Percentiles rank a stretch among this genome's conserved stretches.
Conservation (phyloP, 768 basidiomycete species). For the Favolaschia claudopus region DNA sequence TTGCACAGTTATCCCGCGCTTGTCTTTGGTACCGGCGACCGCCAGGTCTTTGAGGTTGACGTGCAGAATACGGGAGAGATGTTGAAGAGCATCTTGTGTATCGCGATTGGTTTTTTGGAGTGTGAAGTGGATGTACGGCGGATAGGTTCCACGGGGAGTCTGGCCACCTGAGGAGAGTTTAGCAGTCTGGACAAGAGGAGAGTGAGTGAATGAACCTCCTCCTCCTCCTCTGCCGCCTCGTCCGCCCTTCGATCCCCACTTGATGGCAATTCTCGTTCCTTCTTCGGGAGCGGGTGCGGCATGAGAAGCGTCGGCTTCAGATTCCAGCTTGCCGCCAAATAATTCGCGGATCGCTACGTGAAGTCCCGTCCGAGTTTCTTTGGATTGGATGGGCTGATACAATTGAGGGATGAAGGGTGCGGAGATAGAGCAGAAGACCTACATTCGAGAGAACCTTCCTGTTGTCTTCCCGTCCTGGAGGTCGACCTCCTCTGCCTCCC, state of each 20-base stretch:
- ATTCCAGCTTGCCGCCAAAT: slow-evolving; percentile 86
- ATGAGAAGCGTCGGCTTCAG: slow-evolving; percentile 68
- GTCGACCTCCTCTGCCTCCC: slow-evolving; percentile 48
- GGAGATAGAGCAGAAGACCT: slow-evolving; percentile 41
- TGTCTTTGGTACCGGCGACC: slow-evolving; percentile 97
- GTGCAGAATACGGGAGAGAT: slow-evolving; percentile 81
- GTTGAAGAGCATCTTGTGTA: slow-evolving; percentile 89
- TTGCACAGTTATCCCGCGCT: slow-evolving; percentile 95
- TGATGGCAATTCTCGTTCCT: slow-evolving; percentile 81
- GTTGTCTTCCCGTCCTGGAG: slow-evolving; percentile 60
- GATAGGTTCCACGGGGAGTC: slow-evolving; percentile 68
- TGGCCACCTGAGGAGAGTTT: slow-evolving; percentile 46
- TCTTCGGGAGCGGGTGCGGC: slow-evolving; percentile 57
- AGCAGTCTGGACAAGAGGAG: background rate
- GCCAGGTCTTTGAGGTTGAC: slow-evolving; percentile 82
- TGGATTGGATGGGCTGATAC: slow-evolving; percentile 80
- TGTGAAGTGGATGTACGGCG: slow-evolving; percentile 94
- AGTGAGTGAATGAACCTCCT: slow-evolving; percentile 42
- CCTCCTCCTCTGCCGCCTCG: slow-evolving; percentile 57
- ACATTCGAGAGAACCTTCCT: slow-evolving; percentile 87
- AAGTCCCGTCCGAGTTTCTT: slow-evolving; percentile 80
- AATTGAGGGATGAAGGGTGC: slow-evolving; percentile 28
- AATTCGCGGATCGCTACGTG: slow-evolving; percentile 83
- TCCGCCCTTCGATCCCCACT: slow-evolving; percentile 67
- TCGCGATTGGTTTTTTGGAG: slow-evolving; percentile 98